Percentiles rank a stretch among this genome's conserved stretches.
These are phyloP conservation scores for Thuidium tamariscinum DNA, from an alignment of 225 moss, liverwort and hornwort species.

Conservation along the genomic window DNA sequence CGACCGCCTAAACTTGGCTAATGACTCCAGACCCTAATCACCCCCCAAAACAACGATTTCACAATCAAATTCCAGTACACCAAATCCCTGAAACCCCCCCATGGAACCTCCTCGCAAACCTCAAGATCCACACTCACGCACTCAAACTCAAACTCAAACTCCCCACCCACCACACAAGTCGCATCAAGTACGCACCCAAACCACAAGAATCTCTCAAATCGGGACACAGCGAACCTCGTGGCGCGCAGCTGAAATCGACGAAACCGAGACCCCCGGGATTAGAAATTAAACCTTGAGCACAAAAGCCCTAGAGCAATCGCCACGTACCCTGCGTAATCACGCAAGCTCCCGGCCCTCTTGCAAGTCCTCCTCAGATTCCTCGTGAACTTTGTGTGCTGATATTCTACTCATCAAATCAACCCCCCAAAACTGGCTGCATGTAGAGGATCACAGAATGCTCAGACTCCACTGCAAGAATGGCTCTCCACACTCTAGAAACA, in stretches of 20 bases:
- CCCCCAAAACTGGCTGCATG: not conserved
- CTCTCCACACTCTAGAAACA: not conserved
- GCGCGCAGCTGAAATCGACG: not conserved
- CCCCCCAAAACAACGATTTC: not conserved
- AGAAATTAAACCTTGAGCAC: no score
- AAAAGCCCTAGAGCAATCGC: not conserved
- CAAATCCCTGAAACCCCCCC: not conserved
- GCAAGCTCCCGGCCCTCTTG: not conserved
- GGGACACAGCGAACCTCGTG: not conserved
- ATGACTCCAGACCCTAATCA: not conserved
- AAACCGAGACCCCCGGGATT: not conserved
- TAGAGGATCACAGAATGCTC: not conserved
- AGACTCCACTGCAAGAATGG: not conserved
- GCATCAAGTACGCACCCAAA: not conserved
- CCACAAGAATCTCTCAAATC: not conserved
- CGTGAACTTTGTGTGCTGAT: not conserved
- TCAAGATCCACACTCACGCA: not conserved
- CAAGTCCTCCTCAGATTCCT: not conserved
- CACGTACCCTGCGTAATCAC: not conserved
- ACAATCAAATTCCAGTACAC: not conserved
- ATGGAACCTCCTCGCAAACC: not conserved
- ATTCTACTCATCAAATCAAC: not conserved
- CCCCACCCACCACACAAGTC: no score
- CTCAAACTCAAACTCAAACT: not conserved
- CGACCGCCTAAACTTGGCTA: not conserved